Evolutionary conservation across 1,284 basidiomycete genomes (phyloP), one percentile per base, ranked within the genome.

Genomic region (Microbotryomycetes sp.): DNA sequence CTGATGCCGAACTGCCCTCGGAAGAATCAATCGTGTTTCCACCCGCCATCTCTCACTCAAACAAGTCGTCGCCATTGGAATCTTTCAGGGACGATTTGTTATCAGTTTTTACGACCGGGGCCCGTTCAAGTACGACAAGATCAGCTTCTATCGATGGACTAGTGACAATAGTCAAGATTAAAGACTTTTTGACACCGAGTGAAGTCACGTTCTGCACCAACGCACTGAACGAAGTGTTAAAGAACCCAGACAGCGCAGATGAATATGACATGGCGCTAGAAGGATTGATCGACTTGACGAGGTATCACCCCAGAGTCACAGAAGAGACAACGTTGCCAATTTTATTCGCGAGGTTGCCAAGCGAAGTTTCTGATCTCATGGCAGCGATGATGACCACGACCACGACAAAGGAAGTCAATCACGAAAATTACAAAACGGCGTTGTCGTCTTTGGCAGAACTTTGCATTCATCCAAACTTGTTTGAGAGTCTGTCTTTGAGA

Each of bases 121-220:
- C 73, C 5, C 62, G 64, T 5, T 54, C 45, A 6, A 23, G 59
- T 5, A 54, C 61, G 15, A 56, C 63, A 12, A 60, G 64, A 14
- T 29, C 59, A 14, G 79, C 83, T 53, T 85, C 88, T 0, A 74
- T 91, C 16, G 79, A 81, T 14, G 84, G 83, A 12, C 76, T 91
- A 29, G 80, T 81, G 49, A 81, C 80, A 23, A 73, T 92, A 64
- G 80, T 85, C n/a, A 82, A 82, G 7, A 84, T 88, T 4, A 77
- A 80, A 2, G 75, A 76, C 0, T 81, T 92, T 49, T 77, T 93
- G 30, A 78, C 81, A 0, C 80, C 84, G 54, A 81, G 85, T 30
- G 93, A 97, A 74, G 76, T 90, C 3, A 83, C 84, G 14, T 91
- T 87, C 72, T 78, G 92, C 49, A 87, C 93, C 1, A 84, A 86